Conservation (phyloP, 2,329 filamentous ascomycete species). For the Cordyceps tenuipes region DNA sequence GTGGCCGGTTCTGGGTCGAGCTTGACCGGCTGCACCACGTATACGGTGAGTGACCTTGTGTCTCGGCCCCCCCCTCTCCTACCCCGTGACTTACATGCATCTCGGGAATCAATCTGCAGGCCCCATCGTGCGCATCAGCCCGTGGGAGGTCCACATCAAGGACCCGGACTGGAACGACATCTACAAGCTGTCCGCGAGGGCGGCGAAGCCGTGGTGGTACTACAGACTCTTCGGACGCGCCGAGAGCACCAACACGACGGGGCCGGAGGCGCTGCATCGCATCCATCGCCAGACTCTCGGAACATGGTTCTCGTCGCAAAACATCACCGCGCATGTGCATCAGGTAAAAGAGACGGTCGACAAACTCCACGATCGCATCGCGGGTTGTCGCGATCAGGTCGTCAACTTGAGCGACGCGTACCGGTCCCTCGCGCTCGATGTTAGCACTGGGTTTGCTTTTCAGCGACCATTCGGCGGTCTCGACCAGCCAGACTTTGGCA, state of each 20-base stretch:
- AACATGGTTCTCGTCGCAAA: not conserved
- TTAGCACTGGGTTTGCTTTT: not conserved
- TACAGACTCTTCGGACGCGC: not conserved
- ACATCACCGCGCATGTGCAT: not conserved
- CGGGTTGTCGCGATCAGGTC: not conserved
- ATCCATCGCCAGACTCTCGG: not conserved
- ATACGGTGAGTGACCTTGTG: not conserved
- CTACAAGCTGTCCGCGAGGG: not conserved
- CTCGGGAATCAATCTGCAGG: not conserved
- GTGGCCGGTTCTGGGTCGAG: conserved; percentile 4
- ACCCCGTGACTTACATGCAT: not conserved
- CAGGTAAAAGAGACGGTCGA: not conserved
- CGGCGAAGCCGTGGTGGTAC: not conserved
- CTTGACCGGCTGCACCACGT: not conserved
- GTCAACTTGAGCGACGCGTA: not conserved
- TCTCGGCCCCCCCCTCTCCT: not conserved
- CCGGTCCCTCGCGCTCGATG: not conserved
- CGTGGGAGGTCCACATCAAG: conserved; percentile 3
- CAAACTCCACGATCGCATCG: not conserved
- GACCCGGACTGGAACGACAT: not conserved
- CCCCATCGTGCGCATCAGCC: not conserved
- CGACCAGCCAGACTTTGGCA: not conserved
- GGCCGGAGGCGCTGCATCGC: not conserved
- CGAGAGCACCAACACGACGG: not conserved
- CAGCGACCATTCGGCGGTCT: not conserved